Conservation (phyloP, 2,329 filamentous ascomycete genomes). For the Colletotrichum orbiculare region DNA sequence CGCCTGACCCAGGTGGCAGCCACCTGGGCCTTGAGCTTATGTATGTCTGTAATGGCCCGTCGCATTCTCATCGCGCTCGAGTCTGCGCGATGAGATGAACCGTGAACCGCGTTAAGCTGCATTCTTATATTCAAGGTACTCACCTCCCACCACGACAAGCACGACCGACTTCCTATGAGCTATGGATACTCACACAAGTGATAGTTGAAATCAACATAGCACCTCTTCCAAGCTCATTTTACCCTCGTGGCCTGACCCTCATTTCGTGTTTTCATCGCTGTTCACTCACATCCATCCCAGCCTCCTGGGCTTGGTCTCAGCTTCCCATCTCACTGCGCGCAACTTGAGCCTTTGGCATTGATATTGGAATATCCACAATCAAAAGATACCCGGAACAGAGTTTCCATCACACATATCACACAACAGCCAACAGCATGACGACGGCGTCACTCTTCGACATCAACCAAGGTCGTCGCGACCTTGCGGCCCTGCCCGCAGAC, state of each 20-base stretch:
- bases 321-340: not conserved
- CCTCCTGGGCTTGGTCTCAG: not conserved
- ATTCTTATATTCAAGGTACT: slow-evolving; percentile 8
- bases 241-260: too few species aligned
- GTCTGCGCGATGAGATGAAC: slow-evolving; percentile 20
- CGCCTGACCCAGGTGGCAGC: slow-evolving; percentile 12
- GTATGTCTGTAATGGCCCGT: not conserved
- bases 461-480: slow-evolving; percentile 35
- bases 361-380: not conserved
- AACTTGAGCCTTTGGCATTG: too few species aligned
- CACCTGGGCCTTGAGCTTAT: not conserved
- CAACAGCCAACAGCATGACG: slow-evolving; percentile 22
- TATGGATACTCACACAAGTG: slow-evolving; percentile 16
- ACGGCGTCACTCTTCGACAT: slow-evolving; percentile 36
- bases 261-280: not conserved
- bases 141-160: not conserved
- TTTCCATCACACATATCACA: slow-evolving; percentile 1
- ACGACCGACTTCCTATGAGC: slow-evolving; percentile 1
- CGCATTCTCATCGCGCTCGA: slow-evolving; percentile 20
- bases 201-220: not conserved
- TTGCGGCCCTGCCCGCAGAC: slow-evolving; percentile 33
- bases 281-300: not conserved
- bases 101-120: slow-evolving; percentile 12
- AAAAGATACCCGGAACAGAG: slow-evolving; percentile 5
- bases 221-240: too few species aligned